These are phyloP conservation scores for Neurospora discreta DNA, from an alignment of 495 filamentous ascomycete genomes.

Conservation along the genomic window DNA sequence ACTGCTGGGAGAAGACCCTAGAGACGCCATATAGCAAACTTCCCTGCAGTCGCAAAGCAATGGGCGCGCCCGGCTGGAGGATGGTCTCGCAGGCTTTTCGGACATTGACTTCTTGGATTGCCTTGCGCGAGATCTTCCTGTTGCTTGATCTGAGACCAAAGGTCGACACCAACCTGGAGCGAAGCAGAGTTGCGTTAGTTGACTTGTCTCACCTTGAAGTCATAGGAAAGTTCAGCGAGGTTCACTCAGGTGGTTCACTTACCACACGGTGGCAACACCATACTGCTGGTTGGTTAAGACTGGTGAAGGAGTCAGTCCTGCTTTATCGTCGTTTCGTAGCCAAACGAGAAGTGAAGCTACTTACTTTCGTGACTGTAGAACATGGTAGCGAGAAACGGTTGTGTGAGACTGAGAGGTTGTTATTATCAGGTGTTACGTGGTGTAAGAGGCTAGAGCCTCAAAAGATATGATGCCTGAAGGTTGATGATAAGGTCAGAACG, in stretches of 20 bases:
- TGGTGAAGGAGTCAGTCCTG: slow-evolving; percentile 22
- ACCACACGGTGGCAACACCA: slow-evolving; percentile 94
- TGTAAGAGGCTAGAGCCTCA: background rate
- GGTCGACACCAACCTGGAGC: slow-evolving; percentile 76
- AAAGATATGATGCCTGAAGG: background rate
- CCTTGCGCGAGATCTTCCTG: slow-evolving; percentile 70
- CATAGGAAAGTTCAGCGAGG: background rate
- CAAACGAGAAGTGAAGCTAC: slow-evolving; percentile 14
- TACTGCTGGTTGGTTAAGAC: slow-evolving; percentile 81
- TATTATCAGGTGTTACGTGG: background rate
- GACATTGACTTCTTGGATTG: slow-evolving; percentile 80
- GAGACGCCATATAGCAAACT: slow-evolving; percentile 81
- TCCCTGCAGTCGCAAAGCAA: slow-evolving; percentile 86
- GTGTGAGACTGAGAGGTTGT: background rate
- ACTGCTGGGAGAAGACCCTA: slow-evolving; percentile 78
- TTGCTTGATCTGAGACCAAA: slow-evolving; percentile 57
- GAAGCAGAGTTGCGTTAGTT: background rate
- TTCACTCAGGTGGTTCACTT: slow-evolving; percentile 17
- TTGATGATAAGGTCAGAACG: background rate
- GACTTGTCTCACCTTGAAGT: background rate
- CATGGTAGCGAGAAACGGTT: slow-evolving; percentile 37
- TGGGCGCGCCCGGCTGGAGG: slow-evolving; percentile 69
- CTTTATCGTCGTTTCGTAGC: background rate
- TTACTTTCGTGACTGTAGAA: slow-evolving; percentile 90
- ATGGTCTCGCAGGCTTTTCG: slow-evolving; percentile 80